Base-by-base conservation (phyloP, 768 basidiomycete genomes). In the Boletus edulis region DNA sequence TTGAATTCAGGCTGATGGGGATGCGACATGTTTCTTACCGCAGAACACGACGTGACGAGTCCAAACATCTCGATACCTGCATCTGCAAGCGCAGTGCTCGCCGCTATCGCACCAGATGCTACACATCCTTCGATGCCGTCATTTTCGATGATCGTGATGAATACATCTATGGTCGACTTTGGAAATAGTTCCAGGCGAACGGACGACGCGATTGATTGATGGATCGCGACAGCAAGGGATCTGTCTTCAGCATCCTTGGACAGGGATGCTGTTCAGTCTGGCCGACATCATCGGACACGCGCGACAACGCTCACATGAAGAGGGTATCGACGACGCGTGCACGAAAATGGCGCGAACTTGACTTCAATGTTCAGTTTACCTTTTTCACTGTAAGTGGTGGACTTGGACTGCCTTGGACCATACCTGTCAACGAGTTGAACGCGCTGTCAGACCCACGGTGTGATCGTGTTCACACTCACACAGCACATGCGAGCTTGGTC, bases 281-380 rank as follows among this genome's bases (percentile, higher is more conserved):
- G 39, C 17, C 22, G 46, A 20, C 24, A 17, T 18, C 15, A 7
- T 41, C 35, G 29, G 27, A 50, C 2, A 42, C 35, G 46, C 49
- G 49, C 20, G 20, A 39, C 51, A 56, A 59, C 4, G 67, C 87
- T 73, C 72, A 96, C 96, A 58, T 90, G 86, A 62, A 96, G 81
- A 0, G 96, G 96, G 8, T 89, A 87, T 66, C 89, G 78, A 61
- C 96, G 77, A 15, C 77, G 80, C 29, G 76, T 72, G 62, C 87
- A 93, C 9, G 97, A 93, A 69, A 96, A 99, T 0, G 97, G 97
- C 3, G 95, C 82, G 64, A 95, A 98, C 72, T 98, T 98, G 49
- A 98, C 91, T 73, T 98, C 95, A 8, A 99, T 90, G 56, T 94
- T 98, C 49, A 99, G 73, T 50, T 81, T 82, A 2, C 96, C 97